A percentile compares a stretch with the other conserved stretches of the same genome.
Evolutionary conservation across 2,329 filamentous ascomycete species (phyloP).

Genomic region (Curvularia hawaiiensis): DNA sequence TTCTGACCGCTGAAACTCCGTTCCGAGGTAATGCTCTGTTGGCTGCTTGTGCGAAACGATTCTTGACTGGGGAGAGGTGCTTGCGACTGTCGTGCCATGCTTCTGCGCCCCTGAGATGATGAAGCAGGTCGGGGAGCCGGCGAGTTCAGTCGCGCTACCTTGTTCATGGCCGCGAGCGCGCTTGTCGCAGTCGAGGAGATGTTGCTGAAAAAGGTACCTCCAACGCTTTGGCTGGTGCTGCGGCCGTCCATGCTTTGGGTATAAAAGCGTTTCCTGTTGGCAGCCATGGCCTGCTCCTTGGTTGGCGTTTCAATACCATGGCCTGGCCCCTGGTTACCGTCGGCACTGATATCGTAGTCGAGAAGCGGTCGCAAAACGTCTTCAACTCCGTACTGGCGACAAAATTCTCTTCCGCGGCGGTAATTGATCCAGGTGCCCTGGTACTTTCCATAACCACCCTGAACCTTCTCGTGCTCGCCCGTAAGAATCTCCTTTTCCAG

Average conservation of each 20-base stretch:
- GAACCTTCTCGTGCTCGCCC: constrained; percentile 97
- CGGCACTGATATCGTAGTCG: constrained; percentile 79
- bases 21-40: constrained; percentile 79
- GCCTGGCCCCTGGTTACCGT: constrained; percentile 71
- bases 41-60: constrained; percentile 73
- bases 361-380: constrained; percentile 75
- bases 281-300: constrained; percentile 98
- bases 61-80: constrained; percentile 67
- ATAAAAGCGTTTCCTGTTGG: constrained; percentile 86
- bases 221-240: constrained; percentile 63
- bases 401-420: constrained; percentile 89
- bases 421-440: constrained; percentile 99
- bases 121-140: constrained; percentile 68
- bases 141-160: constrained; percentile 85
- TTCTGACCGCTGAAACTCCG: constrained; percentile 67
- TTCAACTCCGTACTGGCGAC: constrained; percentile 77
- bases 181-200: constrained; percentile 93
- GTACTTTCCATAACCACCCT: constrained; percentile 98
- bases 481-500: constrained; percentile 97
- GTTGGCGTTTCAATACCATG: constrained; percentile 90
- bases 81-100: constrained; percentile 73
- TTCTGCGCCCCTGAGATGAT: constrained; percentile 68
- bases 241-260: constrained; percentile 74
- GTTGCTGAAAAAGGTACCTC: constrained; percentile 95
- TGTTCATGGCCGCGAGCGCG: constrained; percentile 94